Conservation (phyloP, 257 asterid species). For the Fraxinus pennsylvanica region DNA sequence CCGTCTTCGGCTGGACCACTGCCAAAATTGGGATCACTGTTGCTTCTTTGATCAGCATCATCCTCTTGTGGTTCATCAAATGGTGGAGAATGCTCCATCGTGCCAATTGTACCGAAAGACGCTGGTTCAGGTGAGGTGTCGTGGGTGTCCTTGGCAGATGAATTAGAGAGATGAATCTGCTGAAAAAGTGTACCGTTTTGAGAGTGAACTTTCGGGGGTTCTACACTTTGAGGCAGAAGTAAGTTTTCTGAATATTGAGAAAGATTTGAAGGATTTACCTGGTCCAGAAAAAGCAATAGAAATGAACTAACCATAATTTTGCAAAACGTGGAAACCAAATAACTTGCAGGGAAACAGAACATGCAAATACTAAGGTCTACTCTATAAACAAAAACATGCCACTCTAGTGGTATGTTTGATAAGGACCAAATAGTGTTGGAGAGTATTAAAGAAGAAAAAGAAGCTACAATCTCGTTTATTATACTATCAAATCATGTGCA, state of each 20-base stretch:
- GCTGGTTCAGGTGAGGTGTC: constrained; percentile 37
- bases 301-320: not conserved
- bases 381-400: not conserved
- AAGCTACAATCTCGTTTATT: not conserved
- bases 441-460: not conserved
- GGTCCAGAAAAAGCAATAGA: constrained; percentile 19
- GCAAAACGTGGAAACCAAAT: not conserved
- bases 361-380: not conserved
- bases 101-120: constrained; percentile 33
- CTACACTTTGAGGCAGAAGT: constrained; percentile 28
- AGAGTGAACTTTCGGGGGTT: constrained; percentile 26
- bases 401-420: not conserved
- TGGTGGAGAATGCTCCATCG: constrained; percentile 55
- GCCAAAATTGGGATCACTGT: constrained; percentile 49
- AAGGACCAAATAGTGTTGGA: not conserved
- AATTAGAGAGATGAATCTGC: constrained; percentile 43
- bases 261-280: constrained; percentile 38
- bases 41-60: constrained; percentile 54
- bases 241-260: constrained; percentile 45
- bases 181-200: constrained; percentile 33
- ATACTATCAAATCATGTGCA: not conserved
- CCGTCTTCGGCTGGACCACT: constrained; percentile 73
- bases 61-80: constrained; percentile 56
- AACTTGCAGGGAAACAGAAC: not conserved
- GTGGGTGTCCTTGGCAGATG: constrained; percentile 36